phyloP scores from a whole-genome alignment of 148 eudicot species.

The Gaultheria prostrata region DNA sequence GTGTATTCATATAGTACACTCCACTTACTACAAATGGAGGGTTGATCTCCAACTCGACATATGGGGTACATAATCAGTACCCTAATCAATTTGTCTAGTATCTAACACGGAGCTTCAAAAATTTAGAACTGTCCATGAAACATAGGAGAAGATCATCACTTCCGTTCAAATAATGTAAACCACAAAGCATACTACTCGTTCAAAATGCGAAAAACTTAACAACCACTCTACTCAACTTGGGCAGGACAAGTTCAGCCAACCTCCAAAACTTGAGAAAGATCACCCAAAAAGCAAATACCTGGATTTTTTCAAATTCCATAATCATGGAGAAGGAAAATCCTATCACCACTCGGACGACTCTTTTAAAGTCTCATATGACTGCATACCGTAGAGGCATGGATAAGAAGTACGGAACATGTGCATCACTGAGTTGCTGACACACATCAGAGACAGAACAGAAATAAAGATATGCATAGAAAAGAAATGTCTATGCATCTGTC shows the following conservation, averaged over 20 bases:
- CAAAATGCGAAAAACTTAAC: background rate
- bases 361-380: background rate
- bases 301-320: background rate
- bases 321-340: background rate
- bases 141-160: background rate
- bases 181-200: background rate
- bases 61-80: background rate
- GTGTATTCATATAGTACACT: no score
- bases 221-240: background rate
- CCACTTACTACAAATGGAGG: background rate
- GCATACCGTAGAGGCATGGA: background rate
- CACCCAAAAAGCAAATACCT: background rate
- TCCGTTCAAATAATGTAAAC: background rate
- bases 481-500: background rate
- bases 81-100: background rate
- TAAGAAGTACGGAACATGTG: background rate
- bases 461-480: background rate
- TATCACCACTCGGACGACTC: background rate
- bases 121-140: background rate
- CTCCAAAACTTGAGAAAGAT: background rate
- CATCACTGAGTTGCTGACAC: background rate
- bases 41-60: background rate
- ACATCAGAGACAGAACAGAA: background rate
- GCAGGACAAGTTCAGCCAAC: background rate
- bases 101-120: background rate